Evolutionary conservation across 371 early-diverging fungal genomes (phyloP), one percentile per base, ranked within the genome.

Genomic region (Entomophthora muscae): DNA sequence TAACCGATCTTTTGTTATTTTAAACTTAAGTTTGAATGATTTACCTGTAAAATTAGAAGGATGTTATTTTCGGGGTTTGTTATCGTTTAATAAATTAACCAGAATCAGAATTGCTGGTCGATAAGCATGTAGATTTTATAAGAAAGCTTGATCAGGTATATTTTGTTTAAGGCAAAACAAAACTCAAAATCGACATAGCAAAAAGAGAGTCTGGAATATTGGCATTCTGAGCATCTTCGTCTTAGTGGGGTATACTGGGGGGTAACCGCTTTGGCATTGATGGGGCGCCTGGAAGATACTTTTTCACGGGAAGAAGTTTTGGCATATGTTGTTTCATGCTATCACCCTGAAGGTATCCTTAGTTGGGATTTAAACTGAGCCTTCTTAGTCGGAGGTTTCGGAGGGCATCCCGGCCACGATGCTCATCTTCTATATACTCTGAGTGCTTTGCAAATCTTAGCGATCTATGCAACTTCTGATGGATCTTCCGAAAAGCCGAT

Each of bases 221-320:
- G 91, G 92, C 68, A 90, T 56, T 83, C 91, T 0, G 94, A 91
- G 66, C 95, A 96, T 65, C 73, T 98, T 24, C 83, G 93, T 1
- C 69, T 98, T 23, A 93, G 85, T 63, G 94, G 93, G 26, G 76
- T 95, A 13, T 96, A 96, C 72, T 96, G 98, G 98, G 95, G 91
- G 0, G 67, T 91, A 0, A 93, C 92, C 0, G 86, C 93, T 0
- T 74, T 94, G 57, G 78, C 80, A 32, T 71, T 95, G 55, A 73
- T 98, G 73, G 73, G 79, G 57, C 70, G 75, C 24, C 68, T 73
- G n/a, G 42, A 42, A 5, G 83, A 84, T 30, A 85, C 83, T 23
- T 74, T 95, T 29, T 80, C 86, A 57, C 75, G 76, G 29, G 80
- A 86, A 0, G 74, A 83, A 1, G 78, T 98, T 2, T 81, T 95